Percentiles rank a stretch among this genome's conserved stretches.
Conservation (phyloP, 2,329 filamentous ascomycete species). For the Fusarium succisae region DNA sequence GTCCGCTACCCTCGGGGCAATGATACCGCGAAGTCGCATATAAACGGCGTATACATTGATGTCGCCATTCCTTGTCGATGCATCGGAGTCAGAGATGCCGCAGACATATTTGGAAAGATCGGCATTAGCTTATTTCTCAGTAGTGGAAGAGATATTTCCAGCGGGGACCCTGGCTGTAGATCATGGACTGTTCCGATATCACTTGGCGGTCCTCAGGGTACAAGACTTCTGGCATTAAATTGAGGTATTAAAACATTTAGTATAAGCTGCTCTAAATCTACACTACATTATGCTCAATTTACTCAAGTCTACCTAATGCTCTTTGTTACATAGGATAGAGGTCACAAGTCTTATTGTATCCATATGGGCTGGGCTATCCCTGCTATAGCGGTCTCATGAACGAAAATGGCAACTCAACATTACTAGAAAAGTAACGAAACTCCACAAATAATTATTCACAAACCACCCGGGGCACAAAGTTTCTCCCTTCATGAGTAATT, state of each 20-base stretch:
- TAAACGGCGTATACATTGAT: too few species aligned
- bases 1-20: not conserved
- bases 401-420: not conserved
- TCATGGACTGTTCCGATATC: not conserved
- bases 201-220: too few species aligned
- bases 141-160: not conserved
- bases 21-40: conserved; percentile 2
- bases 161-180: not conserved
- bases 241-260: too few species aligned
- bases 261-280: too few species aligned
- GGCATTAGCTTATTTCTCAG: not conserved
- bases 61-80: not conserved
- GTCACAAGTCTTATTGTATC: too few species aligned
- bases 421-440: not conserved
- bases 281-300: too few species aligned
- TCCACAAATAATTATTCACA: not conserved
- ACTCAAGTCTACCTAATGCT: too few species aligned
- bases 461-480: accelerated
- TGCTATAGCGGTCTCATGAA: not conserved
- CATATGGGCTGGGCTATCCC: not conserved
- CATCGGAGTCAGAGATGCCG: not conserved
- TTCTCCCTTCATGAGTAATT: not conserved
- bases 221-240: too few species aligned
- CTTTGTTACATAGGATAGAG: too few species aligned
- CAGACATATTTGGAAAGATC: not conserved